Base-by-base conservation (phyloP, 139 green algal species). In the Haematococcus lacustris region DNA sequence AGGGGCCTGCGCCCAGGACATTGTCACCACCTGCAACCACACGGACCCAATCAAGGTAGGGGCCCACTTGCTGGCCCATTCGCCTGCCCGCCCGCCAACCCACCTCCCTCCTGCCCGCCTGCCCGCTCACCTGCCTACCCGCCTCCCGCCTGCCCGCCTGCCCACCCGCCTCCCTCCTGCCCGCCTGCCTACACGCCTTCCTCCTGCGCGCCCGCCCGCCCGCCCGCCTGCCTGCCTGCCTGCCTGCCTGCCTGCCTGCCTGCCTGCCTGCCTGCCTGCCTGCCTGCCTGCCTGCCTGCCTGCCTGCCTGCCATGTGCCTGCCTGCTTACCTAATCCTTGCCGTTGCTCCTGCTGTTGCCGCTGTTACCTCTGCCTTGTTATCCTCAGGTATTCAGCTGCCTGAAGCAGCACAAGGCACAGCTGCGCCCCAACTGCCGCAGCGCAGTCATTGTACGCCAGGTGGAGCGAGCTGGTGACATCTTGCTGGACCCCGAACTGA, bases 391-490 rank as follows among this genome's bases (percentile, higher is more conserved):
- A 4, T 40, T 77, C 57, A 26, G 38, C 33, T 80, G 78, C 71
- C 74, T 84, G 9, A 80, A 80, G 59, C 3, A 17, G 17, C 21
- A 50, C 70, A 83, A 83, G 65, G 23, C 13, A 2, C 5, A 63
- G 34, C 78, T 84, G 7, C 51, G 41, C 26, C 47, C 66, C 32
- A 25, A 34, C 4, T 84, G 78, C 74, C 51, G 57, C 38, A 25
- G 1, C 3, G 43, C 66, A 30, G 70, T 84, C 7, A 64, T 70
- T 1, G 21, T n/a, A 13, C 73, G 78, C 1, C 79, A 84, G 79
- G 62, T 74, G 39, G 75, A 70, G 1, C 38, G 47, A 32, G 68
- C 71, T 0, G 79, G 81, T 62, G 79, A 85, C 72, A 65, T 85
- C 2, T 51, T 51, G 5, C 79, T 85, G 35, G 79, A 85, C 63